Percentiles rank a stretch among this genome's conserved stretches.
These are phyloP conservation scores for Triticum dicoccoides DNA, from an alignment of 176 grass and related monocot genomes.

Conservation along the genomic window DNA sequence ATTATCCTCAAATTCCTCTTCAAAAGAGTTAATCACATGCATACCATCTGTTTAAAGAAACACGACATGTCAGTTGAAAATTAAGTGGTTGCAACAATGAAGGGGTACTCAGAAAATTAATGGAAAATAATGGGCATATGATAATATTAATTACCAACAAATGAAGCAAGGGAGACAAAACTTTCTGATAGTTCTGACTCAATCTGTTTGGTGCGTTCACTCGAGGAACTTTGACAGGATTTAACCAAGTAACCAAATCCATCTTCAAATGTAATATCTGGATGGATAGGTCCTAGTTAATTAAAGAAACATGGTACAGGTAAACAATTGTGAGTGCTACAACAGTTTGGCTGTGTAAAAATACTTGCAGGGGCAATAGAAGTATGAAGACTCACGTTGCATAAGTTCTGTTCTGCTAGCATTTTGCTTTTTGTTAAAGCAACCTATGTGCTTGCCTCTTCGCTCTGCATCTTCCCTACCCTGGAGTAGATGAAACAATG, in stretches of 20 bases:
- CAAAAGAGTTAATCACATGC: no score
- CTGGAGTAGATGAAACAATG: background rate
- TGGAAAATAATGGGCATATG: background rate
- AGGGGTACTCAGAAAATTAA: no score
- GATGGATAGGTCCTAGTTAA: background rate
- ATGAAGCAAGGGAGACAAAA: conserved; percentile 2
- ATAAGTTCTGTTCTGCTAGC: background rate
- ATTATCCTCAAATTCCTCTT: no score
- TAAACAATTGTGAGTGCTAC: background rate
- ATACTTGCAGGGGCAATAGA: background rate
- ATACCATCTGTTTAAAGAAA: no score
- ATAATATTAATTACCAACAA: background rate
- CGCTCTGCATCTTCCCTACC: background rate
- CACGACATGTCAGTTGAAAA: no score
- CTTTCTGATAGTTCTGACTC: background rate
- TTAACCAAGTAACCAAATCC: conserved; percentile 2
- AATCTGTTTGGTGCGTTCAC: background rate
- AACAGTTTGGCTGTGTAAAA: background rate
- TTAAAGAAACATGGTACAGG: background rate
- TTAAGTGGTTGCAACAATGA: no score
- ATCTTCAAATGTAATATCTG: background rate
- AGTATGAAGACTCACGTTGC: background rate
- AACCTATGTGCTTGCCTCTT: background rate
- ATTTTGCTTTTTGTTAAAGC: background rate
- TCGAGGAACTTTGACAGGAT: background rate